Conservation (phyloP, 148 eudicot genomes). For the Spergularia bocconei region DNA sequence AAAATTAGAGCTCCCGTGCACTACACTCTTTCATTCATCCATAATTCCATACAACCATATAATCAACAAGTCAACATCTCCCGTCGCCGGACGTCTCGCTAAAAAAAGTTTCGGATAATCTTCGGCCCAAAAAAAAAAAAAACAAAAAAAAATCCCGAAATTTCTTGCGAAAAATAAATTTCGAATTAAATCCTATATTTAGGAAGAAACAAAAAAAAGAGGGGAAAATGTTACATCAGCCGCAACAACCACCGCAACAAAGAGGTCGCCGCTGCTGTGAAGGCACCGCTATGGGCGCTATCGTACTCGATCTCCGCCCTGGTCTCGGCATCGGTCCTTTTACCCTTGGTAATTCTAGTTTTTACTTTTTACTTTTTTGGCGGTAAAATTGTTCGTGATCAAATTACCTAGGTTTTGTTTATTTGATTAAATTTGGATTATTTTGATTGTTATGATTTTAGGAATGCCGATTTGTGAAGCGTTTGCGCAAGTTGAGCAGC, state of each 20-base stretch:
- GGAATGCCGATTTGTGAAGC: conserved; percentile 99
- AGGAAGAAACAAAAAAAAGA: too few relatives aligned
- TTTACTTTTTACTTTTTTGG: not conserved
- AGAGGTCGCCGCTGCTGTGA: conserved; percentile 77
- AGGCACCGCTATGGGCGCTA: conserved; percentile 88
- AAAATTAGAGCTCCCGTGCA: too few relatives aligned
- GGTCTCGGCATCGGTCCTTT: conserved; percentile 86
- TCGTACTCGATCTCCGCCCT: conserved; percentile 87
- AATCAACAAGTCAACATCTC: too few relatives aligned
- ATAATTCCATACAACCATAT: too few relatives aligned
- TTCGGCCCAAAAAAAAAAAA: too few relatives aligned
- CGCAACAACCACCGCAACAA: conserved; percentile 39
- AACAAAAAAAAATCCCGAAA: too few relatives aligned
- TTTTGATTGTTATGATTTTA: conserved; percentile 19
- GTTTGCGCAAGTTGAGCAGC: conserved; percentile 85
- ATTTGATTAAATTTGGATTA: not conserved
- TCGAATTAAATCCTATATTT: too few relatives aligned
- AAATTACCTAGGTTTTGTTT: not conserved
- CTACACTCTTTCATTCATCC: too few relatives aligned
- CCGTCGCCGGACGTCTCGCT: too few relatives aligned
- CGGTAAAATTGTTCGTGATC: not conserved
- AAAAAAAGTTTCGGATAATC: too few relatives aligned
- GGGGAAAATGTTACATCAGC: conserved; percentile 23
- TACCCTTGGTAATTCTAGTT: conserved; percentile 51
- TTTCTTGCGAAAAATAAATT: too few relatives aligned